Base-by-base conservation (phyloP, 2,329 filamentous ascomycete species). In the Gaeumannomyces sp. region DNA sequence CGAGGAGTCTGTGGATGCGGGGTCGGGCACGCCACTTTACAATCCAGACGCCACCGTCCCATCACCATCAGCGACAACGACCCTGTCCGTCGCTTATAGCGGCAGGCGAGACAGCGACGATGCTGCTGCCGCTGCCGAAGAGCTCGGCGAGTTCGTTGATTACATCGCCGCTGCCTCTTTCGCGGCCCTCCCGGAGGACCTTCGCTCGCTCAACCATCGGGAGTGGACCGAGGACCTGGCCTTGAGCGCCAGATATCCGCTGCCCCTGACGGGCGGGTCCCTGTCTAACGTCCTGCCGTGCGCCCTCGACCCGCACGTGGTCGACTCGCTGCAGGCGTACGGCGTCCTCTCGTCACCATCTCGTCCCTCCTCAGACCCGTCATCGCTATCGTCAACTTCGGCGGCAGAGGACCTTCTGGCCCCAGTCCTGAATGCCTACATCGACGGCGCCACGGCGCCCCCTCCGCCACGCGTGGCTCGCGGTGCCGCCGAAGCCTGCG, bases 91-190 rank as follows among this genome's bases (percentile, higher is more conserved):
- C n/a, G n/a, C n/a, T 19, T 25, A 13, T 8, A 25, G 16, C 57
- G 66, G 85, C 69, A 85, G 84, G 5, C 88, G 89, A 69, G 91
- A 93, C 64, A 77, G 95, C 27, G 85, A 86, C 31, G 38, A 50
- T 22, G 25, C 10, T n/a, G 56, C 56, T 14, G 60, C 31, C 57
- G 66, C 85, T 69, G 85, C 84, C 6, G 88, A 89, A 69, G 91
- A 93, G 64, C 77, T 95, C 28, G 85, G 86, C 31, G 92, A 96
- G 1, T 96, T 96, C 75, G 87, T 91, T 64, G 88, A 93, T 79
- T 95, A 93, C 75, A 83, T 95, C 35, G 87, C 91, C 29, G 76
- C 79, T 61, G 84, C 90, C 72, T 85, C 89, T 64, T 96, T 94
- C 75, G 76, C 81, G 6, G 80, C 77, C 50, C 81, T 96, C 1